Percentiles rank a stretch among this genome's conserved stretches.
These are phyloP conservation scores for Hypericum androsaemum DNA, from an alignment of 345 rosid species.

Conservation along the genomic window DNA sequence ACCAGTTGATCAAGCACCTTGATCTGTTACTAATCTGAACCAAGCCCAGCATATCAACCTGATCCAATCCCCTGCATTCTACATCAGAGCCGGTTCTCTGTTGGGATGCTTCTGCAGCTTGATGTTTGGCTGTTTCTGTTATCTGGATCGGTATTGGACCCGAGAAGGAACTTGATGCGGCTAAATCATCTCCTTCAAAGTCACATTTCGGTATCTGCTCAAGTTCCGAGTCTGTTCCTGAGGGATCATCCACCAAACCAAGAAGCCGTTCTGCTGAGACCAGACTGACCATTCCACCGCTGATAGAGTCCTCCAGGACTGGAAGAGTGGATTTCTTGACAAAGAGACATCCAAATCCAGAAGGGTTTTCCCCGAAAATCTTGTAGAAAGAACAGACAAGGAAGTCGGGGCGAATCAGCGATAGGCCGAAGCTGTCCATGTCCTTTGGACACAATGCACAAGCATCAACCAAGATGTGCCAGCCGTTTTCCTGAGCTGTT, in stretches of 20 bases:
- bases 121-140: constrained; percentile 19
- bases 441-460: constrained; percentile 90
- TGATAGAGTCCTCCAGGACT: constrained; percentile 37
- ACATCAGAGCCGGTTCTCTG: constrained; percentile 16
- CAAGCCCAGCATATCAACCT: constrained; percentile 63
- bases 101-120: constrained; percentile 13
- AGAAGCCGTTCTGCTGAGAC: constrained; percentile 37
- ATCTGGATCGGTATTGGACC: constrained; percentile 28
- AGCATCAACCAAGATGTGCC: constrained; percentile 89
- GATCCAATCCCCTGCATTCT: constrained; percentile 59
- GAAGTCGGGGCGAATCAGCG: constrained; percentile 74
- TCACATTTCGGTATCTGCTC: constrained; percentile 12
- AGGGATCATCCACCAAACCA: constrained; percentile 25
- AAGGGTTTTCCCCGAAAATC: constrained; percentile 84
- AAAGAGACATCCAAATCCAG: constrained; percentile 89
- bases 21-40: constrained; percentile 51
- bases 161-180: constrained; percentile 34
- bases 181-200: constrained; percentile 18
- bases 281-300: constrained; percentile 71
- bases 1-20: constrained; percentile 86
- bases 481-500: constrained; percentile 75
- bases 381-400: constrained; percentile 84
- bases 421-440: constrained; percentile 88
- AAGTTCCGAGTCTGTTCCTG: constrained; percentile 25
- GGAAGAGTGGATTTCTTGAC: constrained; percentile 65